Conservation (phyloP, 352 stramenopile species). For the Phytophthora idaei region DNA sequence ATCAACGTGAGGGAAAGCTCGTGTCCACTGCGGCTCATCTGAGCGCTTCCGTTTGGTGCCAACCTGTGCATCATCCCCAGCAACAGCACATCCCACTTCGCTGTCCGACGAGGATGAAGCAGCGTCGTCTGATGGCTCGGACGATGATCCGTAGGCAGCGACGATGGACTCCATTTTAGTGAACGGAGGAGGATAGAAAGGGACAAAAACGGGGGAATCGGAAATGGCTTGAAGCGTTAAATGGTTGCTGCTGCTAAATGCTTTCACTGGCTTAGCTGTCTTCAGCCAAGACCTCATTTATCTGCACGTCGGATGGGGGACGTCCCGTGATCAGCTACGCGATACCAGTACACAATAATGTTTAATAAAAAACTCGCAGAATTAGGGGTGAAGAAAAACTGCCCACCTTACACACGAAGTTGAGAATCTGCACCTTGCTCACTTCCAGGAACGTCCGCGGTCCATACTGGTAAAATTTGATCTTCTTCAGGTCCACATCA, state of each 20-base stretch:
- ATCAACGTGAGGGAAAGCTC: conserved; percentile 75
- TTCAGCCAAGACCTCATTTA: conserved; percentile 71
- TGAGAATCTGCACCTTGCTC: conserved; percentile 86
- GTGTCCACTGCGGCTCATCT: conserved; percentile 51
- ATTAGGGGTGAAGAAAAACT: neutral
- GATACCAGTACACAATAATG: neutral
- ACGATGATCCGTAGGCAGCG: conserved; percentile 42
- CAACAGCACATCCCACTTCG: conserved; percentile 12
- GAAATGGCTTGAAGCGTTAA: conserved; percentile 15
- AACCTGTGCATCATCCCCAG: neutral
- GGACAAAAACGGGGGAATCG: conserved; percentile 28
- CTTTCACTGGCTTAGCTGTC: conserved; percentile 36
- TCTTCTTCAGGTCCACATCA: conserved; percentile 77
- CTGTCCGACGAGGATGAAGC: conserved; percentile 26
- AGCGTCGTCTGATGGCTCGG: conserved; percentile 27
- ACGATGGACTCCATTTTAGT: conserved; percentile 49
- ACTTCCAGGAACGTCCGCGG: conserved; percentile 74
- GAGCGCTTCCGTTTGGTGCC: conserved; percentile 54
- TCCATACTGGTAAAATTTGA: conserved; percentile 78
- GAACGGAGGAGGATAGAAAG: conserved; percentile 3
- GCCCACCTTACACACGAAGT: conserved; percentile 87
- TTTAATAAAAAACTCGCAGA: neutral
- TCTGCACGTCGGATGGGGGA: conserved; percentile 69
- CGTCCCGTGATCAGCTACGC: conserved; percentile 68
- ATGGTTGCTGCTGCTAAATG: conserved; percentile 11